Evolutionary conservation across 345 rosid genomes (phyloP).

Genomic region (Citrus cavaleriei): DNA sequence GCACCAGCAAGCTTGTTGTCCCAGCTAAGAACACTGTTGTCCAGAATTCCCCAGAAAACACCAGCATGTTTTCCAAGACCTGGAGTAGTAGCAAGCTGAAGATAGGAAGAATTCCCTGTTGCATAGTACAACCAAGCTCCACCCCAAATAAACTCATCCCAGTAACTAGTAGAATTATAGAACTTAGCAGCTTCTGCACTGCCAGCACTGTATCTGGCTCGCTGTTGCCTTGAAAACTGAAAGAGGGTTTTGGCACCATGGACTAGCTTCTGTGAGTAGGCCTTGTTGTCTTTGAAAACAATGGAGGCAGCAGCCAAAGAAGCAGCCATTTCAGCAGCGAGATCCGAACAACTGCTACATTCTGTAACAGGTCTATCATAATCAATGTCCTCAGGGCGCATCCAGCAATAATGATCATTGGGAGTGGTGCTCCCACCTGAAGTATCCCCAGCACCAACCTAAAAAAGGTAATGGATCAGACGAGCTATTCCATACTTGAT

Average conservation of each 20-base stretch:
- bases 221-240: conserved; percentile 60
- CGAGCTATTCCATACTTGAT: neutral
- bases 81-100: conserved; percentile 69
- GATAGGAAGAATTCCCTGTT: conserved; percentile 77
- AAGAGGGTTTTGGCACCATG: conserved; percentile 83
- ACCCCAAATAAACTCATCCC: conserved; percentile 97
- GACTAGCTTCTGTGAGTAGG: conserved; percentile 87
- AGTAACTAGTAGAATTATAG: conserved; percentile 83
- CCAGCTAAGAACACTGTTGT: conserved; percentile 92
- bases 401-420: conserved; percentile 97
- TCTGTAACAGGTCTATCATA: conserved; percentile 60
- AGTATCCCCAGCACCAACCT: conserved; percentile 94
- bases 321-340: conserved; percentile 98
- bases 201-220: conserved; percentile 85
- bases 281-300: conserved; percentile 91
- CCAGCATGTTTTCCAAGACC: conserved; percentile 87
- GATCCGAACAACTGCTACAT: conserved; percentile 84
- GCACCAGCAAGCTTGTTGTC: conserved; percentile 98
- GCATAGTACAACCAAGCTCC: conserved; percentile 95
- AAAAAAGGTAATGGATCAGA: conserved; percentile 3
- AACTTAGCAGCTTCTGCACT: conserved; percentile 54
- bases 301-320: conserved; percentile 92
- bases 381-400: conserved; percentile 98
- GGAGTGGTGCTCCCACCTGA: conserved; percentile 64
- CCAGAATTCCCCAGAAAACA: conserved; percentile 87